A percentile compares a stretch with the other conserved stretches of the same genome.
Conservation (phyloP, 73 alveolate genomes). For the Halteria grandinella region DNA sequence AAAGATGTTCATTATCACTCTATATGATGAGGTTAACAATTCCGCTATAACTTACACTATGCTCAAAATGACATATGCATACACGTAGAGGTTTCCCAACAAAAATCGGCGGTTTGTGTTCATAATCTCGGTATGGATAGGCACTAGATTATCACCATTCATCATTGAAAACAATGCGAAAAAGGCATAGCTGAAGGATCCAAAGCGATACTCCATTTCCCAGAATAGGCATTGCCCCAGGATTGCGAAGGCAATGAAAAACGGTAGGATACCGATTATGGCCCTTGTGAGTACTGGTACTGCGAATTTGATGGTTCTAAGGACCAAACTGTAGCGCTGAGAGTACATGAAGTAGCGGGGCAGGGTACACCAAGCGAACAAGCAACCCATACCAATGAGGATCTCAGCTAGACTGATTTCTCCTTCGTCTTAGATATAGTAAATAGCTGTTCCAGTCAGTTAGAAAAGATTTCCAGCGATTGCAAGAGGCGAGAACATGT, state of each 20-base stretch:
- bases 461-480: conserved; percentile 81
- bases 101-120: neutral
- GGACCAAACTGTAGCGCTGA: conserved; percentile 65
- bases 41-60: neutral
- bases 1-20: conserved; percentile 35
- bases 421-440: conserved; percentile 57
- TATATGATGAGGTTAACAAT: no score
- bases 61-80: neutral
- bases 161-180: conserved; percentile 4
- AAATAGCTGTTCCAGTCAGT: conserved; percentile 65
- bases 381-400: conserved; percentile 82
- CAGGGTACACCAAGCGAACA: conserved; percentile 76
- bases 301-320: conserved; percentile 67
- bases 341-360: conserved; percentile 72
- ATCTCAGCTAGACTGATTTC: conserved; percentile 66
- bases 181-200: neutral
- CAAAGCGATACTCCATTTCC: conserved; percentile 37
- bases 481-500: conserved; percentile 75
- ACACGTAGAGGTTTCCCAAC: neutral
- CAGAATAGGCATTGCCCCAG: conserved; percentile 90
- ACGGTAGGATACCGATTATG: conserved; percentile 79
- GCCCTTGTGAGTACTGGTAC: conserved; percentile 69
- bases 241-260: conserved; percentile 83
- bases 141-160: conserved; percentile 29
- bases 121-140: neutral